Evolutionary conservation across 1,139 yeast species (phyloP).

Genomic region (Yamadazyma atmosphaerica): DNA sequence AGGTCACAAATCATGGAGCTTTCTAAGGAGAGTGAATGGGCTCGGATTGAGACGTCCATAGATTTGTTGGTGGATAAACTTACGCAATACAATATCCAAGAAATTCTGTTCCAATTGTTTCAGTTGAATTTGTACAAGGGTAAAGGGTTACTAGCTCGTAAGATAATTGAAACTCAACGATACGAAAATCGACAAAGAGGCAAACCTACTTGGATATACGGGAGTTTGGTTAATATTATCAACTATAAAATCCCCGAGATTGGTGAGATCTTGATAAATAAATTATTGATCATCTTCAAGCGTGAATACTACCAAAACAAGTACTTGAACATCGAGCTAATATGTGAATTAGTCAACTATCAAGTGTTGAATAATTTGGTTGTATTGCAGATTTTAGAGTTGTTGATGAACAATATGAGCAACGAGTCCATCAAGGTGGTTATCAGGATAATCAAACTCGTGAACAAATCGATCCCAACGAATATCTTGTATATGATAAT

Average conservation of each 20-base stretch:
- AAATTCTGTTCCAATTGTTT: slow-evolving; percentile 50
- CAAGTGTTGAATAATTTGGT: slow-evolving; percentile 65
- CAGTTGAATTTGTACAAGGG: slow-evolving; percentile 57
- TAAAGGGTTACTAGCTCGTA: slow-evolving; percentile 56
- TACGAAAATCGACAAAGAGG: slow-evolving; percentile 21
- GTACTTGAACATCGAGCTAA: slow-evolving; percentile 48
- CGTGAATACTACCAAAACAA: slow-evolving; percentile 50
- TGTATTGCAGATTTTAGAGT: slow-evolving; percentile 60
- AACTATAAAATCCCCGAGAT: slow-evolving; percentile 71
- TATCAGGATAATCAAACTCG: slow-evolving; percentile 23
- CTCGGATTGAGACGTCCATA: slow-evolving; percentile 45
- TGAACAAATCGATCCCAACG: slow-evolving; percentile 24
- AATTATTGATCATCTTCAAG: slow-evolving; percentile 63
- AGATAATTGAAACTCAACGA: slow-evolving; percentile 58
- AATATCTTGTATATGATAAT: slow-evolving; percentile 48
- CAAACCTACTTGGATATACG: slow-evolving; percentile 48
- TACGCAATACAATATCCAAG: slow-evolving; percentile 47
- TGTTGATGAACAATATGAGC: slow-evolving; percentile 55
- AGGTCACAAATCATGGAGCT: slow-evolving; percentile 1
- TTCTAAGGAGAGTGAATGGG: slow-evolving; percentile 45
- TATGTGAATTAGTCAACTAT: slow-evolving; percentile 67
- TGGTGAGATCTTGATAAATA: slow-evolving; percentile 56
- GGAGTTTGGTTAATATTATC: slow-evolving; percentile 58
- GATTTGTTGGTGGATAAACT: slow-evolving; percentile 49
- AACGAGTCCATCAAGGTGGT: slow-evolving; percentile 39